Conservation (phyloP, 2,329 filamentous ascomycete species). For the Epichloe hybrida region DNA sequence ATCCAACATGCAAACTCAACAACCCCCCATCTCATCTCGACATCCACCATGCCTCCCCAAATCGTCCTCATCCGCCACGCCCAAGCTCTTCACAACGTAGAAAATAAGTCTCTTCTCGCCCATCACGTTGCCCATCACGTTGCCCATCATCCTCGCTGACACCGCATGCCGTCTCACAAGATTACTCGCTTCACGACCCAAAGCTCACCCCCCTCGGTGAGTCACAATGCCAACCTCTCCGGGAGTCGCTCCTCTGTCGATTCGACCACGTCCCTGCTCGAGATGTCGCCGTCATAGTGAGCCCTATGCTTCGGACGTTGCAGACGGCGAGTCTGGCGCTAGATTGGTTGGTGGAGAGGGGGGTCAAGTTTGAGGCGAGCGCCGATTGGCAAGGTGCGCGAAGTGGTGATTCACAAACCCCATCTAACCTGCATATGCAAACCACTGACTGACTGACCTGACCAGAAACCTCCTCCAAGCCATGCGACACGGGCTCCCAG, state of each 20-base stretch:
- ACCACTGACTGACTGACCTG: background rate
- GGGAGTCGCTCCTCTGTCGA: constrained; percentile 26
- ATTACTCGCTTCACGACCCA: constrained; percentile 37
- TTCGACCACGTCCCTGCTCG: constrained; percentile 18
- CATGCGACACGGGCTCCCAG: constrained; percentile 47
- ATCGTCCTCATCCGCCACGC: constrained; percentile 84
- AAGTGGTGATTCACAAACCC: background rate
- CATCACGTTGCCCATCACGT: background rate
- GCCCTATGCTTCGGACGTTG: constrained; percentile 51
- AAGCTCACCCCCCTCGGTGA: constrained; percentile 34
- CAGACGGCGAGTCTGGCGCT: constrained; percentile 48
- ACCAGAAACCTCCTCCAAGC: constrained; percentile 38
- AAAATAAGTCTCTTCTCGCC: constrained; percentile 27
- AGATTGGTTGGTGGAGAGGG: constrained; percentile 41
- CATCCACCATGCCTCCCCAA: constrained; percentile 33
- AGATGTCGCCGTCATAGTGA: constrained; percentile 41
- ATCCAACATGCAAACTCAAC: background rate
- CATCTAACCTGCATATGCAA: background rate
- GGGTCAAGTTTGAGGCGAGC: constrained; percentile 40
- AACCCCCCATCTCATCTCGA: background rate
- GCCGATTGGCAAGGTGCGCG: constrained; percentile 50
- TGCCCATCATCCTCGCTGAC: constrained; percentile 5
- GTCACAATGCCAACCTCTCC: constrained; percentile 32
- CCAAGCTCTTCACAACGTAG: constrained; percentile 48
- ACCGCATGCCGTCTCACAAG: constrained; percentile 19